These are phyloP conservation scores for Apiosordaria backusii DNA, from an alignment of 495 filamentous ascomycete species.

Conservation along the genomic window DNA sequence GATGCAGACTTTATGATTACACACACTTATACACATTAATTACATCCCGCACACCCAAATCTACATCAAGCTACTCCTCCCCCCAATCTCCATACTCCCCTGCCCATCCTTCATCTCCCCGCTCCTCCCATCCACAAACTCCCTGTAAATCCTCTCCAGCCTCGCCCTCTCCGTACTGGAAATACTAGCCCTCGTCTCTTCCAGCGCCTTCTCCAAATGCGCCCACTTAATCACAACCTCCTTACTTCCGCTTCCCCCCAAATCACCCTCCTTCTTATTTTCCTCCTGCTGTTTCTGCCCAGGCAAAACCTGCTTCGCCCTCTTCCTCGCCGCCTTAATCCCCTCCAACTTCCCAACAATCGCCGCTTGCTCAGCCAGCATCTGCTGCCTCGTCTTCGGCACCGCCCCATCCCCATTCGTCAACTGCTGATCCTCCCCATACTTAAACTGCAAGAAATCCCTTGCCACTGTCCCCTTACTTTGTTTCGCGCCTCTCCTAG, in stretches of 20 bases:
- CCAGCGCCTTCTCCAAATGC: slow-evolving; percentile 74
- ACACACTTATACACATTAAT: neutral
- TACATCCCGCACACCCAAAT: neutral
- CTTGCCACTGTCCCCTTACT: slow-evolving; percentile 37
- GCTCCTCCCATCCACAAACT: slow-evolving; percentile 87
- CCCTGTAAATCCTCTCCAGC: slow-evolving; percentile 75
- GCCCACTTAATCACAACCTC: slow-evolving; percentile 86
- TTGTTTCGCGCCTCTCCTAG: neutral
- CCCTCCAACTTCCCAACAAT: slow-evolving; percentile 71
- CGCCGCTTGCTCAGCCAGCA: slow-evolving; percentile 65
- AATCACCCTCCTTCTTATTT: slow-evolving; percentile 22
- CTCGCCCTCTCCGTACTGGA: slow-evolving; percentile 67
- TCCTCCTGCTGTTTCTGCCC: slow-evolving; percentile 36
- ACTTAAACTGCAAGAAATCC: slow-evolving; percentile 79
- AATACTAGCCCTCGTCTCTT: slow-evolving; percentile 79
- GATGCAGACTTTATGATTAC: too few species aligned
- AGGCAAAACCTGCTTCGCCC: slow-evolving; percentile 52
- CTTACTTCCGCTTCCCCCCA: neutral
- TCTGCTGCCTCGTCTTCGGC: slow-evolving; percentile 31
- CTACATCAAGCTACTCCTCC: slow-evolving; percentile 87
- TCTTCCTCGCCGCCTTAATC: slow-evolving; percentile 64
- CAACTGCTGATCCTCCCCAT: slow-evolving; percentile 56
- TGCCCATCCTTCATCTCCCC: slow-evolving; percentile 94
- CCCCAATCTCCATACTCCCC: slow-evolving; percentile 84
- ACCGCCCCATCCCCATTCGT: slow-evolving; percentile 35